Conservation (phyloP, 2,329 filamentous ascomycete genomes). For the Aspergillus uvarum region DNA sequence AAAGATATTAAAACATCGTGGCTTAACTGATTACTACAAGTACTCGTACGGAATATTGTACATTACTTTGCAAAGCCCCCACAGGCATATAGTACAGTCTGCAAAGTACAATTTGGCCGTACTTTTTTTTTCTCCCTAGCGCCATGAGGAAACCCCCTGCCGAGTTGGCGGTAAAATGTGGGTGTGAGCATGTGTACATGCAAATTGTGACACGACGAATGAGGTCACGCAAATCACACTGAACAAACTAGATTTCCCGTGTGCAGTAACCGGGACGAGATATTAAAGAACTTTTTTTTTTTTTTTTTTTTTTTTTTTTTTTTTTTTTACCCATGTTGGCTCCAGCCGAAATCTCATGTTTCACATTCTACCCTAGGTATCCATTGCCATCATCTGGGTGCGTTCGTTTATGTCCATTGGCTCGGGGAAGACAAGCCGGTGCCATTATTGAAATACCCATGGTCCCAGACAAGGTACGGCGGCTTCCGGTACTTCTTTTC, state of each 20-base stretch:
- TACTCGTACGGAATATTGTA: too few species aligned
- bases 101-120: background rate
- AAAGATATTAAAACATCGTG: background rate
- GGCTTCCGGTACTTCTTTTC: background rate
- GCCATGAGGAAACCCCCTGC: too few species aligned
- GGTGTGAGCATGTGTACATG: background rate
- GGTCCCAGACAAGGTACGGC: slow-evolving; percentile 1
- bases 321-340: too few species aligned
- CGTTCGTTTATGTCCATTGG: background rate
- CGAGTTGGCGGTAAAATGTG: background rate
- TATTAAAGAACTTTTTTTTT: background rate
- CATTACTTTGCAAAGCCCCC: too few species aligned
- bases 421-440: slow-evolving; percentile 1
- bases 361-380: too few species aligned
- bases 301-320: background rate
- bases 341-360: background rate
- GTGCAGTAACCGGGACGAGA: background rate
- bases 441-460: slow-evolving; percentile 1
- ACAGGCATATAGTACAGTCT: background rate
- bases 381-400: too few species aligned
- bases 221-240: background rate
- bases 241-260: background rate
- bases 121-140: background rate
- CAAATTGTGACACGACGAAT: background rate
- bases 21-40: background rate